These are phyloP conservation scores for Ogataea ganodermae DNA, from an alignment of 805 yeast genomes.

Conservation along the genomic window DNA sequence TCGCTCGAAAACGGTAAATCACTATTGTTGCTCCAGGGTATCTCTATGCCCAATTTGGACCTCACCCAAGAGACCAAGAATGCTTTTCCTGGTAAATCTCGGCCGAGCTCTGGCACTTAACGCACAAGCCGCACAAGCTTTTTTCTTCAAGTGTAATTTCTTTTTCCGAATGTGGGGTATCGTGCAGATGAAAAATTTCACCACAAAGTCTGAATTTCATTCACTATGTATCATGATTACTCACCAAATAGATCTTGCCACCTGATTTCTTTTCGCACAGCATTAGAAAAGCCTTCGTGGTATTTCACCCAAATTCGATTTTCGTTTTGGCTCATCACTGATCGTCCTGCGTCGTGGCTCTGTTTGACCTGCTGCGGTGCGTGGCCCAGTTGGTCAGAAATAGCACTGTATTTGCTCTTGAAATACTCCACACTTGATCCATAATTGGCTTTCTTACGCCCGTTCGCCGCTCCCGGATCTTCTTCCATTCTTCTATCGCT, in stretches of 20 bases:
- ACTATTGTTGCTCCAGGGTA: not conserved
- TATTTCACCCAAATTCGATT: constrained; percentile 80
- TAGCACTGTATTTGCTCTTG: constrained; percentile 41
- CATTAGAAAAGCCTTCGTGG: constrained; percentile 90
- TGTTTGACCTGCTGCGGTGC: constrained; percentile 7
- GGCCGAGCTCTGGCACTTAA: not conserved
- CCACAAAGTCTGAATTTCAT: not conserved
- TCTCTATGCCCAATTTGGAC: not conserved
- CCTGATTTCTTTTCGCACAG: constrained; percentile 78
- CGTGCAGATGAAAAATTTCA: not conserved
- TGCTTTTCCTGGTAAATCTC: not conserved
- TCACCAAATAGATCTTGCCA: constrained; percentile 65
- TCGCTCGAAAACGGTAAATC: not conserved
- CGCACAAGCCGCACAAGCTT: not conserved
- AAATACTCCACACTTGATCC: constrained; percentile 40
- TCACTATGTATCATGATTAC: not conserved
- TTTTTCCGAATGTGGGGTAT: constrained; percentile 1
- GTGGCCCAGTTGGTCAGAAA: constrained; percentile 19
- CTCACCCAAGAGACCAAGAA: not conserved
- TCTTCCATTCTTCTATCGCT: not conserved
- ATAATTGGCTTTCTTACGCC: constrained; percentile 14
- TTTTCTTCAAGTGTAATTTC: not conserved
- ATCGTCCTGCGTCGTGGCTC: not conserved
- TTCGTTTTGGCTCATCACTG: constrained; percentile 28
- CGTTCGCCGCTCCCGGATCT: constrained; percentile 16